Percentiles rank a stretch among this genome's conserved stretches.
Evolutionary conservation across 2,329 filamentous ascomycete species (phyloP).

Genomic region (Lanzia echinophila): DNA sequence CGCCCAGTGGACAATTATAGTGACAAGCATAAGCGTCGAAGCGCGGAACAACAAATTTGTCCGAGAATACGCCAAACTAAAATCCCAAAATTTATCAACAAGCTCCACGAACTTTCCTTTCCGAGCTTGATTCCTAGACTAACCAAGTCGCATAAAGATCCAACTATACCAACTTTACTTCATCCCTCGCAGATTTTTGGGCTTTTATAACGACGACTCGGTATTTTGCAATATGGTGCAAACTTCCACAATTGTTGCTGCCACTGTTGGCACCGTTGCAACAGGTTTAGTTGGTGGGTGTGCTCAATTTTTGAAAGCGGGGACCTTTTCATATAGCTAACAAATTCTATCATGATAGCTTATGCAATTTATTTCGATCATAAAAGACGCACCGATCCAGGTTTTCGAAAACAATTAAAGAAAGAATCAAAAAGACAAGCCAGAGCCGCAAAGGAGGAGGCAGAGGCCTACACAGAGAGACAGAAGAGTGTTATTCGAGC

Average conservation of each 20-base stretch:
- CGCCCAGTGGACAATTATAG: background rate
- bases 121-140: slow-evolving; percentile 8
- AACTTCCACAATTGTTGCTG: slow-evolving; percentile 50
- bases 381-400: slow-evolving; percentile 54
- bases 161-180: slow-evolving; percentile 4
- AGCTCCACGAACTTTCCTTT: slow-evolving; percentile 10
- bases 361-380: slow-evolving; percentile 66
- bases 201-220: background rate
- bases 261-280: slow-evolving; percentile 53
- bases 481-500: slow-evolving; percentile 69
- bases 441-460: slow-evolving; percentile 65
- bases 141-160: background rate
- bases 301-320: background rate
- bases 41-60: no score
- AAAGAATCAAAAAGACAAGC: slow-evolving; percentile 69
- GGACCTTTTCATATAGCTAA: slow-evolving; percentile 14
- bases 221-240: slow-evolving; percentile 37
- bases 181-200: background rate
- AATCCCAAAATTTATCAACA: slow-evolving; percentile 13
- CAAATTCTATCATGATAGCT: slow-evolving; percentile 35
- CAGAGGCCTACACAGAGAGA: slow-evolving; percentile 55
- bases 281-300: slow-evolving; percentile 51
- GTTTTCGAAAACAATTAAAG: slow-evolving; percentile 62
- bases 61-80: no score
- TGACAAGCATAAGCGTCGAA: slow-evolving; percentile 5